Evolutionary conservation across 2,329 filamentous ascomycete genomes (phyloP).

Genomic region (Neofusicoccum ribis): DNA sequence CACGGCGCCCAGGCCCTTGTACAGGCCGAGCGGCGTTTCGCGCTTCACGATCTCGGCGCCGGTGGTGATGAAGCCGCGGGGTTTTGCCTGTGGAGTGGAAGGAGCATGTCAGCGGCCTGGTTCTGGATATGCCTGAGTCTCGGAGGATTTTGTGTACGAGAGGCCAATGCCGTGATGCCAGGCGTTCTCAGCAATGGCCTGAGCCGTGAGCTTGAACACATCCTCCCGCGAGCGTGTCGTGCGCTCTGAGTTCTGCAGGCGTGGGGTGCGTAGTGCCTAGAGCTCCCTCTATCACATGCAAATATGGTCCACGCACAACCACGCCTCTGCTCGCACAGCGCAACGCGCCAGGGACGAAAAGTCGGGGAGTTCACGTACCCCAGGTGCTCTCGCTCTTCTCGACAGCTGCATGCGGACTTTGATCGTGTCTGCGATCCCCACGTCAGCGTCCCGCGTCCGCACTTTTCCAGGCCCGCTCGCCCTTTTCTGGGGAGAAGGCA

Average conservation of each 20-base stretch:
- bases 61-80: constrained; percentile 84
- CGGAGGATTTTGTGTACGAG: no score
- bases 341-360: not conserved
- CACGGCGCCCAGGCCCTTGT: constrained; percentile 97
- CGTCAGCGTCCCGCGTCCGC: constrained; percentile 24
- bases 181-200: not conserved
- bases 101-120: not conserved
- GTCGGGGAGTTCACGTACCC: constrained; percentile 52
- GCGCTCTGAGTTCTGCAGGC: no score
- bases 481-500: not conserved
- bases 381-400: constrained; percentile 76
- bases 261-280: no score
- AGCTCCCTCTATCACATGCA: not conserved
- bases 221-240: not conserved
- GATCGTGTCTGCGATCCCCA: constrained; percentile 73
- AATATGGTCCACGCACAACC: not conserved
- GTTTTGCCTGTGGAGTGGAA: constrained; percentile 55
- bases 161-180: not conserved
- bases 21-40: constrained; percentile 89
- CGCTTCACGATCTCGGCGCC: constrained; percentile 82
- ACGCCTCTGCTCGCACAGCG: not conserved
- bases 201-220: no score
- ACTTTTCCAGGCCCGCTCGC: not conserved
- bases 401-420: constrained; percentile 99
- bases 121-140: not conserved